Percentiles rank a stretch among this genome's conserved stretches.
Conservation (phyloP, 2,329 filamentous ascomycete species). For the Curvularia lunata region DNA sequence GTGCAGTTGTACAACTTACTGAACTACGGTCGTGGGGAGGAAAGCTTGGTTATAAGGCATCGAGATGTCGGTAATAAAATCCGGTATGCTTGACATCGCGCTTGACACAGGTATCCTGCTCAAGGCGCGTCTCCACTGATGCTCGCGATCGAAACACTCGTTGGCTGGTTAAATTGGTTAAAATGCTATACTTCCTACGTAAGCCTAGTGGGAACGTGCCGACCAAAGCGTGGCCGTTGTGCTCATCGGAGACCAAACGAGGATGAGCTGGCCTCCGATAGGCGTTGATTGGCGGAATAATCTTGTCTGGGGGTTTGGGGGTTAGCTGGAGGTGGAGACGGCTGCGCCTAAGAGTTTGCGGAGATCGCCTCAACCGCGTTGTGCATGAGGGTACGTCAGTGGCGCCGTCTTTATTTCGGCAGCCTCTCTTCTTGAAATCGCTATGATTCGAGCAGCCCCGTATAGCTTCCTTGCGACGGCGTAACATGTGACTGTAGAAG, state of each 20-base stretch:
- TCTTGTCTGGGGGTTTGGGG: conserved; percentile 14
- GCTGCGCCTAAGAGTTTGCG: conserved; percentile 12
- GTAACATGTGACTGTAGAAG: conserved; percentile 7
- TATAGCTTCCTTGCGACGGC: not conserved
- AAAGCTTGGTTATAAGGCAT: conserved; percentile 19
- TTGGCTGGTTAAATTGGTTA: conserved; percentile 17
- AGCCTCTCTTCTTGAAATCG: conserved; percentile 3
- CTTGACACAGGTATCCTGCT: conserved; percentile 12
- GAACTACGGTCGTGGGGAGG: conserved; percentile 4
- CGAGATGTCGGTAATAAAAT: conserved; percentile 1
- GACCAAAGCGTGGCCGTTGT: conserved; percentile 4
- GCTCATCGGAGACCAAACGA: conserved; percentile 11
- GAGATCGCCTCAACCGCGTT: conserved; percentile 23
- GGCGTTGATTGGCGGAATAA: conserved; percentile 21
- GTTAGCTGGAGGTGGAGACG: conserved; percentile 12
- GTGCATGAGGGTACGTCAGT: conserved; percentile 16
- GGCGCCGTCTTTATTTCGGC: conserved; percentile 12
- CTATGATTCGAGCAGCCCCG: conserved; percentile 5
- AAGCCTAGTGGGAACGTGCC: conserved; percentile 9
- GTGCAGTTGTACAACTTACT: conserved; percentile 8
- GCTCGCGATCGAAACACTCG: conserved; percentile 5
- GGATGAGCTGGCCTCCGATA: conserved; percentile 7
- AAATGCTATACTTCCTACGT: conserved; percentile 3
- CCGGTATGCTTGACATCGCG: conserved; percentile 1
- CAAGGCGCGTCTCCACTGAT: conserved; percentile 15